Evolutionary conservation across 495 filamentous ascomycete species (phyloP), one percentile per base, ranked within the genome.

Genomic region (Hypoxylon crocopeplum): DNA sequence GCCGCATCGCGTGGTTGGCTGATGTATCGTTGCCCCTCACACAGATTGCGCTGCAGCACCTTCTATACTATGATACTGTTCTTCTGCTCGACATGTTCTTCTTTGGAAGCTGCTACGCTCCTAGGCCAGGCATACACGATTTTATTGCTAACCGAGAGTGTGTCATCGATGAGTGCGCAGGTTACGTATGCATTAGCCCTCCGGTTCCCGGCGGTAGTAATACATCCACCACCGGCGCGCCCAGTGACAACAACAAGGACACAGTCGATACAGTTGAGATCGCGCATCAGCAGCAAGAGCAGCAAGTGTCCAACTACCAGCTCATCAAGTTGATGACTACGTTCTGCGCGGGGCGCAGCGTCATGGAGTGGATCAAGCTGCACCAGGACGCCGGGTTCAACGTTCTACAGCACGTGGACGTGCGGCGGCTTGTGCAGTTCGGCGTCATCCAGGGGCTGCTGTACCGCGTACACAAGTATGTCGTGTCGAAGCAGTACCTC

Each of bases 381-480:
- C 87, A 94, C 74, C 79, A 79, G 51, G 81, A 83, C 20, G 66
- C 69, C 19, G 80, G 79, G 6, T 74, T 82, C 39, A 75, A 82
- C 52, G 75, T 86, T 19, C 78, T 96, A 4, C 72, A 79, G 10
- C 81, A 85, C 62, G 83, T 98, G 56, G 94, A 98, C 72, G 84
- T 97, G 38, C 82, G 94, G 1, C 85, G 95, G 21, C 88, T 98
- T 53, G 88, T 98, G 53, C 93, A 93, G 27, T 98, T 97, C 71
- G 94, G 95, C 39, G 83, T 98, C 12, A 94, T 97, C 64, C 97
- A 98, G 72, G 92, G 93, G 3, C 88, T 96, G 58, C 66, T 98
- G n/a, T 97, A 97, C 72, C 84, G 94, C 13, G 88, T 97, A 25
- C 93, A 98, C 75, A 92, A 92, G 68, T 94, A 95, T 67, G 88